Percentiles rank a stretch among this genome's conserved stretches.
Conservation (phyloP, 257 asterid species). For the Rauvolfia tetraphylla region DNA sequence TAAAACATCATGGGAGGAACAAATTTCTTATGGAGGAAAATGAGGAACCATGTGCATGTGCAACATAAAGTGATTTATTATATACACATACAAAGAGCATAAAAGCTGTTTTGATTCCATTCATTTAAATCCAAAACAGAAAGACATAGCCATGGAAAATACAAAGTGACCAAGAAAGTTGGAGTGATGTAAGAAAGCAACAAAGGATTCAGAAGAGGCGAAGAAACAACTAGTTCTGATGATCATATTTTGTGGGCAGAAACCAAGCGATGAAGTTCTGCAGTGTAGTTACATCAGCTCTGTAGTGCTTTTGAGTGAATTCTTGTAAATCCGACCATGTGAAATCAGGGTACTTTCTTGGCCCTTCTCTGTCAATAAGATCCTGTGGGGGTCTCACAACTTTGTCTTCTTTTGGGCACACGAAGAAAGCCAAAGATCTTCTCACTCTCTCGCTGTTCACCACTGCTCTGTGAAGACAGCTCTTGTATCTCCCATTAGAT, state of each 20-base stretch:
- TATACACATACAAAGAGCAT: too few species aligned
- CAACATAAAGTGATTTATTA: too few species aligned
- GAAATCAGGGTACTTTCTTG: conserved; percentile 61
- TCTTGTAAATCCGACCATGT: conserved; percentile 55
- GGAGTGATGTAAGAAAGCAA: background rate
- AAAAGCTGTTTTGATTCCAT: too few species aligned
- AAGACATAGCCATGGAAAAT: background rate
- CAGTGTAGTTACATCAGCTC: conserved; percentile 64
- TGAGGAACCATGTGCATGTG: too few species aligned
- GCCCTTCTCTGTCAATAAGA: conserved; percentile 16
- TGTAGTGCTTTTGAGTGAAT: conserved; percentile 66
- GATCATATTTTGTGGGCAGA: background rate
- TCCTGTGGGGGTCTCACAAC: conserved; percentile 52
- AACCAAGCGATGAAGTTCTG: conserved; percentile 54
- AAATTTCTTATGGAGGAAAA: too few species aligned
- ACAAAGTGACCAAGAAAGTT: background rate
- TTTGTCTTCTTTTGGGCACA: conserved; percentile 64
- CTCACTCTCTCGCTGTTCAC: conserved; percentile 43
- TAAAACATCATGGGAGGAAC: too few species aligned
- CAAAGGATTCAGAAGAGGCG: background rate
- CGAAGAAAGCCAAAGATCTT: conserved; percentile 58
- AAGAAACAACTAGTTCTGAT: background rate
- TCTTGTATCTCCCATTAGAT: conserved; percentile 55
- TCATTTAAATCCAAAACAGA: too few species aligned
- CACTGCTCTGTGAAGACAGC: conserved; percentile 60